These are phyloP conservation scores for Solanum paucissectum DNA, from an alignment of 257 asterid genomes.

Conservation along the genomic window DNA sequence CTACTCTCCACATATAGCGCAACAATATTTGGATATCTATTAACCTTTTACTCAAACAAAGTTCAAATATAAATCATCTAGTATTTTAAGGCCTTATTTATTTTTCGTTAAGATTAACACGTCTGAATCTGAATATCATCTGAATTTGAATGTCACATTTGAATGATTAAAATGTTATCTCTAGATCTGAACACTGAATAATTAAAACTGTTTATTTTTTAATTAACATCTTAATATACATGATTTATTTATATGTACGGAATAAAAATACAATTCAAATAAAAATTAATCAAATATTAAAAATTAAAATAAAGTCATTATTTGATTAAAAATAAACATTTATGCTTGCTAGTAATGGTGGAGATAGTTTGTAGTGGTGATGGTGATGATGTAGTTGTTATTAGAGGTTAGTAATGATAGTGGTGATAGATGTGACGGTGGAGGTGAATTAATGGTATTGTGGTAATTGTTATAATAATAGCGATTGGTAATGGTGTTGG, in stretches of 20 bases:
- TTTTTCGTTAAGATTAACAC: no score
- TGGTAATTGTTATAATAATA: not conserved
- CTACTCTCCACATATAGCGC: not conserved
- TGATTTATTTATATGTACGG: no score
- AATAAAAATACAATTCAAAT: not conserved
- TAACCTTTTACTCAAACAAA: not conserved
- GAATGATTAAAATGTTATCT: no score
- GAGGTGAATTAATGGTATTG: not conserved
- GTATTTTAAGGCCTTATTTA: not conserved
- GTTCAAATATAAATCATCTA: not conserved
- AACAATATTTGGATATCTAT: not conserved
- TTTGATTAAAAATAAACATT: not conserved
- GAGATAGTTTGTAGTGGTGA: not conserved
- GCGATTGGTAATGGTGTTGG: not conserved
- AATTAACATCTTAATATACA: not conserved
- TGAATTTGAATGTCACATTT: not conserved
- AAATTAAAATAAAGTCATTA: no score
- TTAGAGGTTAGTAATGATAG: not conserved
- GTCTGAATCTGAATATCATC: not conserved
- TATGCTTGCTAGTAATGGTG: not conserved
- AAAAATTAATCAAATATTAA: no score
- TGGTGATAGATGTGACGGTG: not conserved
- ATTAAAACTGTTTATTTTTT: no score
- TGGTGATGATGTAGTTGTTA: not conserved
- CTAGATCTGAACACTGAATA: not conserved